phyloP scores from a whole-genome alignment of 1,284 basidiomycete species.

The Ceratobasidium sp. region DNA sequence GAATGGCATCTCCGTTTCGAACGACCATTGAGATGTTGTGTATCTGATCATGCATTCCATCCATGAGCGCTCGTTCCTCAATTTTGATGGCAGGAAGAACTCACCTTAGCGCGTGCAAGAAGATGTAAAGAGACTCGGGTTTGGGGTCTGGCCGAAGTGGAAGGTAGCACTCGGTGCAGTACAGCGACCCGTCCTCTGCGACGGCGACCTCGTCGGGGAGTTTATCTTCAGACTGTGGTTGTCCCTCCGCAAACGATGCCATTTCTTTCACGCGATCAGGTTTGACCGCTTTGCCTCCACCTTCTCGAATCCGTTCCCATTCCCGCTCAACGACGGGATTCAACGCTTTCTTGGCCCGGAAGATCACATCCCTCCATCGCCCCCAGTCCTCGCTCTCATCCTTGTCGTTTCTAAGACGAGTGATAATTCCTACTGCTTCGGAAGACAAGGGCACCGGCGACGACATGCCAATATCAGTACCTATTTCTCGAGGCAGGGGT shows the following conservation, averaged over 20 bases:
- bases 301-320: constrained; percentile 9
- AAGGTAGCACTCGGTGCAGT: constrained; percentile 86
- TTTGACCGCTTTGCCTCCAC: neutral
- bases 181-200: constrained; percentile 51
- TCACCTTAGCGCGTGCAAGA: constrained; percentile 86
- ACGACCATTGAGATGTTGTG: constrained; percentile 68
- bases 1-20: constrained; percentile 74
- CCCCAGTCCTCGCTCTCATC: constrained; percentile 94
- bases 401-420: constrained; percentile 84
- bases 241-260: constrained; percentile 15
- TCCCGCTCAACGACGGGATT: constrained; percentile 34
- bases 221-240: constrained; percentile 24
- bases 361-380: constrained; percentile 83
- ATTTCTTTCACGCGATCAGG: constrained; percentile 10
- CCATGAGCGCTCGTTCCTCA: neutral
- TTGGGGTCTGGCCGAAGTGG: constrained; percentile 89
- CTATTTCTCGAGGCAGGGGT: constrained; percentile 76
- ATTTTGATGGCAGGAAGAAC: constrained; percentile 50
- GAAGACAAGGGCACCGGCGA: constrained; percentile 84
- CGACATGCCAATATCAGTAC: constrained; percentile 85
- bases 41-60: constrained; percentile 27
- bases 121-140: constrained; percentile 89
- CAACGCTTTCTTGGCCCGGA: constrained; percentile 64
- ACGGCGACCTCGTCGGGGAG: constrained; percentile 31
- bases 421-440: constrained; percentile 84